Conservation (phyloP, 805 yeast species). For the Candida succiphila region DNA sequence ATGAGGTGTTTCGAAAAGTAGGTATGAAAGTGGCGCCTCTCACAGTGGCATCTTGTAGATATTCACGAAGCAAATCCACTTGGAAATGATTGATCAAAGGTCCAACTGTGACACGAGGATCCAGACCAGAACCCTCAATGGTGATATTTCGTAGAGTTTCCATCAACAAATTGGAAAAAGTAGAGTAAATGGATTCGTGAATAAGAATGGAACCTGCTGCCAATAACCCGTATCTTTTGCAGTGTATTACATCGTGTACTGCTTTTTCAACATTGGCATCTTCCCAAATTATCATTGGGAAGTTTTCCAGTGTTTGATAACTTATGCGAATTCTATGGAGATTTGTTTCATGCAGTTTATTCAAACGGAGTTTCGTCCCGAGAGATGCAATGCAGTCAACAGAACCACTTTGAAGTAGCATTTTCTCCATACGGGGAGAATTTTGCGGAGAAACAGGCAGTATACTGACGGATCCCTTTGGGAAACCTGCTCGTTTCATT, state of each 20-base stretch:
- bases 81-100: slow-evolving; percentile 58
- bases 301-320: slow-evolving; percentile 74
- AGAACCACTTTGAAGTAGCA: slow-evolving; percentile 41
- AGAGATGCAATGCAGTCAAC: slow-evolving; percentile 66
- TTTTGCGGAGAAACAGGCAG: slow-evolving; percentile 33
- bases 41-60: slow-evolving; percentile 51
- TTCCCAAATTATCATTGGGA: slow-evolving; percentile 65
- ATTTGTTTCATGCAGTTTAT: slow-evolving; percentile 47
- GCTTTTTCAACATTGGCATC: slow-evolving; percentile 63
- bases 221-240: slow-evolving; percentile 76
- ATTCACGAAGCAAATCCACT: slow-evolving; percentile 43
- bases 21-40: slow-evolving; percentile 49
- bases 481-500: slow-evolving; percentile 58
- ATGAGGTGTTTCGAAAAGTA: slow-evolving; percentile 49
- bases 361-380: slow-evolving; percentile 59
- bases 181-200: slow-evolving; percentile 50
- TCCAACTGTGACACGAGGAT: slow-evolving; percentile 53
- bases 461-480: slow-evolving; percentile 59
- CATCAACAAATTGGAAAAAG: slow-evolving; percentile 39
- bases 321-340: slow-evolving; percentile 68
- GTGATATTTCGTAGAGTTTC: slow-evolving; percentile 31
- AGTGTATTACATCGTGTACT: slow-evolving; percentile 45
- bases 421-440: slow-evolving; percentile 41
- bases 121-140: slow-evolving; percentile 52
- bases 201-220: slow-evolving; percentile 65